These are phyloP conservation scores for Monosporascus sp. DNA, from an alignment of 2,329 filamentous ascomycete species.

Conservation along the genomic window DNA sequence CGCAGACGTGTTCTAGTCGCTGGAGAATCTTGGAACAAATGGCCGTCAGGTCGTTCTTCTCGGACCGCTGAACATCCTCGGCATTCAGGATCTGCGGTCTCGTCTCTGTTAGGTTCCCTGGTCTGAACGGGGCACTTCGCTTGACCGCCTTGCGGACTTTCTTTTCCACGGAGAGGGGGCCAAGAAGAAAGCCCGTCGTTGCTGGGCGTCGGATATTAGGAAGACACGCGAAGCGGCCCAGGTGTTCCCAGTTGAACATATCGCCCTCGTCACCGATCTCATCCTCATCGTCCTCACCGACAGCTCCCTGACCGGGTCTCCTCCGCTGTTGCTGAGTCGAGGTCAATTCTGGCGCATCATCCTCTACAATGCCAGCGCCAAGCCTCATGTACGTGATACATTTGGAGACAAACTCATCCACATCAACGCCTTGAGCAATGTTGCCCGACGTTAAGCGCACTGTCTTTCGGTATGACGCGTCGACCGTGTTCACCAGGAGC, in stretches of 20 bases:
- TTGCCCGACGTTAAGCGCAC: constrained; percentile 69
- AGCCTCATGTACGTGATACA: constrained; percentile 82
- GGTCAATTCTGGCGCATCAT: constrained; percentile 45
- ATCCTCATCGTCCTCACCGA: constrained; percentile 54
- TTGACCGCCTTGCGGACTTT: constrained; percentile 66
- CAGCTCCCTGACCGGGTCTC: constrained; percentile 24
- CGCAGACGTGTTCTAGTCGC: constrained; percentile 49
- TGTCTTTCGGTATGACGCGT: constrained; percentile 74
- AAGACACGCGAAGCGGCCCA: constrained; percentile 73
- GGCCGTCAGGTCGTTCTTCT: constrained; percentile 72
- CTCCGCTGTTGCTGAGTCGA: constrained; percentile 44
- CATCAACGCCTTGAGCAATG: constrained; percentile 69
- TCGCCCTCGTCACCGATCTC: constrained; percentile 68
- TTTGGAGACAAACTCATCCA: constrained; percentile 88
- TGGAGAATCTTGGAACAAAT: constrained; percentile 72
- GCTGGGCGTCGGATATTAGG: constrained; percentile 69
- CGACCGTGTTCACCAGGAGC: constrained; percentile 75
- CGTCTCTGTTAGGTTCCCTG: constrained; percentile 63
- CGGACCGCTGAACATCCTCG: constrained; percentile 68
- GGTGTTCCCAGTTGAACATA: constrained; percentile 77
- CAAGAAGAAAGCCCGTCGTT: constrained; percentile 77
- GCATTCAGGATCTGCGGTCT: constrained; percentile 73
- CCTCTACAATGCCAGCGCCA: constrained; percentile 50
- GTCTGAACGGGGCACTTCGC: constrained; percentile 64
- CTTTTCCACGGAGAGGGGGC: constrained; percentile 85